Evolutionary conservation across 257 asterid species (phyloP), one percentile per base, ranked within the genome.

Genomic region (Solanum paucissectum): DNA sequence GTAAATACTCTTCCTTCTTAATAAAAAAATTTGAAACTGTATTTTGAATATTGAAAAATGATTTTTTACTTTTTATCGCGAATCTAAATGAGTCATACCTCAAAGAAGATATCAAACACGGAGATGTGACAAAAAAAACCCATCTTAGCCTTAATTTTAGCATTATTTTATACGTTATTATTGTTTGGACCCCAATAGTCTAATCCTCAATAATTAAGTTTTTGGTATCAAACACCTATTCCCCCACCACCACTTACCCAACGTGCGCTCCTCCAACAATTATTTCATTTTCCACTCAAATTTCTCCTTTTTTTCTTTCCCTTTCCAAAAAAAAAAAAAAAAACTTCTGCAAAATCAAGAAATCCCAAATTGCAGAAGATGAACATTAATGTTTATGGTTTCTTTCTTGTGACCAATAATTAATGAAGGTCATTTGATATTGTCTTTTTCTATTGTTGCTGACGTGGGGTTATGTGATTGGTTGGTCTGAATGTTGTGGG

Each of bases 401-500:
- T 38, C 32, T 68, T 85, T 40, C 37, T 74, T 18, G 77, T 23
- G 42, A 23, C 60, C 40, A 85, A 66, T 27, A n/a, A 64, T 69
- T 62, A 13, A 62, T 34, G 75, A 64, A 21, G 27, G 38, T 40
- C 34, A 36, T 84, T 33, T 37, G 34, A 33, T 25, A 6, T 12
- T 34, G 66, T 49, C 25, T 7, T 10, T 55, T 9, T 55, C 3
- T 29, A 20, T 20, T 36, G 29, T 84, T 12, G 84, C 36, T 33
- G 83, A 86, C 88, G 83, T 46, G 88, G 34, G 0, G 21, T 44
- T 3, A 71, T 86, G 42, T 23, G 52, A 73, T 49, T 86, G 85
- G 84, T 71, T 25, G 13, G 5, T 44, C 37, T 34, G 82, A 14
- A 46, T 36, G 84, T n/a, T 82, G 5, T 73, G 84, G 81, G 64